phyloP scores from a whole-genome alignment of 2,329 filamentous ascomycete species.

The Dendrostoma leiphaemia region DNA sequence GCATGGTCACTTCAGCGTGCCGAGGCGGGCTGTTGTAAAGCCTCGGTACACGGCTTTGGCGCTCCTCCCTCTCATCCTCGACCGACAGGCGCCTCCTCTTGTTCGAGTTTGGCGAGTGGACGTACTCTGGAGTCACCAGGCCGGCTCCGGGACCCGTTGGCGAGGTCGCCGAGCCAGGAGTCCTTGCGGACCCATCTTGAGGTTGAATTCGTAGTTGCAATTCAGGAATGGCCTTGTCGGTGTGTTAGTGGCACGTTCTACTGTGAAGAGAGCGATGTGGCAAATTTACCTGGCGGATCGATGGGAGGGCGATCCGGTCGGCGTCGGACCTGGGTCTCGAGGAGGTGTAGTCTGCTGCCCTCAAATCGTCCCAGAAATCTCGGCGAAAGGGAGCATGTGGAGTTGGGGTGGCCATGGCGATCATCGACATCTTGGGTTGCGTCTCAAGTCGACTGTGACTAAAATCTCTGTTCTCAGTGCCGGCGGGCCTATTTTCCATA shows the following conservation, averaged over 20 bases:
- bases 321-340: slow-evolving; percentile 35
- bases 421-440: slow-evolving; percentile 46
- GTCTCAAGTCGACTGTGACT: slow-evolving; percentile 25
- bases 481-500: slow-evolving; percentile 42
- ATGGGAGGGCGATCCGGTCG: slow-evolving; percentile 45
- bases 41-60: slow-evolving; percentile 45
- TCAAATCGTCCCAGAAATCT: slow-evolving; percentile 39
- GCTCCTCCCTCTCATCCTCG: slow-evolving; percentile 40
- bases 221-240: slow-evolving; percentile 43
- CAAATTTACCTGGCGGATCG: slow-evolving; percentile 49
- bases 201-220: slow-evolving; percentile 35
- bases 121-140: slow-evolving; percentile 42
- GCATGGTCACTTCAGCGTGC: slow-evolving; percentile 26
- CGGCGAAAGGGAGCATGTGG: slow-evolving; percentile 39
- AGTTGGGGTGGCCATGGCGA: slow-evolving; percentile 44
- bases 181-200: slow-evolving; percentile 31
- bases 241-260: slow-evolving; percentile 18
- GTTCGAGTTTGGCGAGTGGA: slow-evolving; percentile 45
- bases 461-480: slow-evolving; percentile 28
- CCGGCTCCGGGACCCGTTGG: slow-evolving; percentile 30
- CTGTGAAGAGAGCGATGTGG: neutral
- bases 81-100: slow-evolving; percentile 47
- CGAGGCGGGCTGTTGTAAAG: slow-evolving; percentile 37
- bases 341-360: slow-evolving; percentile 31
- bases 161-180: slow-evolving; percentile 33